Base-by-base conservation (phyloP, 306 rosid genomes). In the Malus sieversii region DNA sequence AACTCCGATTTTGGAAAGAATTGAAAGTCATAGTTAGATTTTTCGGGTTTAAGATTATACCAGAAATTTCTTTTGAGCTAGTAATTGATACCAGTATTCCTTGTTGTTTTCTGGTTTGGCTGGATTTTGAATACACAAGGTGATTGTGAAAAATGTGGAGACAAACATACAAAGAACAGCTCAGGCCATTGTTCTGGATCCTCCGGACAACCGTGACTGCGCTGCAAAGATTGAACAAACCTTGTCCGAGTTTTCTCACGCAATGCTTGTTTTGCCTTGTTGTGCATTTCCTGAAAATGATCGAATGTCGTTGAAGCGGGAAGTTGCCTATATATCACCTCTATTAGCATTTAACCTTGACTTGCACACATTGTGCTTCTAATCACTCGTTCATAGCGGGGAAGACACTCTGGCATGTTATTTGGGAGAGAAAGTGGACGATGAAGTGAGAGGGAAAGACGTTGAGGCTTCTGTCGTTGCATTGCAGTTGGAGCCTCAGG, bases 241-340 rank as follows among this genome's bases (percentile, higher is more conserved):
- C 63, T 57, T 85, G 64, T 32, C 83, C 10, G 65, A 76, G 19
- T 67, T 86, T 77, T 75, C 82, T 20, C 73, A 72, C 70, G 68
- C 71, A 53, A 90, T 94, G 96, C 88, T 87, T 79, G 48, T 86
- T 66, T 89, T 94, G 58, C 98, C 96, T 64, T 86, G 83, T 5
- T 88, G 80, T 77, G 82, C 75, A 83, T 88, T 87, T 62, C 89
- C 90, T 78, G 60, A 32, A 45, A 80, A 68, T 30, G 83, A 74
- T 14, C 78, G 64, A 9, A 23, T n/a, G 62, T 45, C 27, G 48
- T 76, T 82, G 19, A 82, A 84, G 65, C 64, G 16, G 23, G 85
- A 79, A 85, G 83, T 85, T 66, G 97, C 89, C 70, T 95, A 84
- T 82, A 1, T 95, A 66, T 95, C 97, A 76, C 97, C 97, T 42